A percentile compares a stretch with the other conserved stretches of the same genome.
phyloP scores from a whole-genome alignment of 139 green algal genomes.

The Chlorella sp. region DNA sequence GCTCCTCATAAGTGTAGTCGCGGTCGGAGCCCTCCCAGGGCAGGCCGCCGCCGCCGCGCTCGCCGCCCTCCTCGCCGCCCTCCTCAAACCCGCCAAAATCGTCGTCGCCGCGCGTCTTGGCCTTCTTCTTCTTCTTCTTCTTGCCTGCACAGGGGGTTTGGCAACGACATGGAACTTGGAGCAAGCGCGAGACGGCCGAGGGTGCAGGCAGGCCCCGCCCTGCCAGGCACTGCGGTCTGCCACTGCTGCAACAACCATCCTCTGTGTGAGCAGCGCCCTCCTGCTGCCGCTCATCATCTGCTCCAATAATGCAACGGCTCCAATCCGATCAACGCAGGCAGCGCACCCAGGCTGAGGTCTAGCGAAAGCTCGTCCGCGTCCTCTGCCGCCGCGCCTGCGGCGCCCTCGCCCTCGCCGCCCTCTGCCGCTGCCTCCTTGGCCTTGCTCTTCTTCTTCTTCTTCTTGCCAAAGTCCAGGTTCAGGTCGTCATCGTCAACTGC shows the following conservation, averaged over 20 bases:
- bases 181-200: too few relatives aligned
- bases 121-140: slow-evolving; percentile 54
- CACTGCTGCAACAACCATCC: too few relatives aligned
- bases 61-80: slow-evolving; percentile 24
- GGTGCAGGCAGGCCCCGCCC: too few relatives aligned
- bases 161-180: too few relatives aligned
- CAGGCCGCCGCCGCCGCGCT: slow-evolving; percentile 43
- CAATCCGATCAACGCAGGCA: too few relatives aligned
- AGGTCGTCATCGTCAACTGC: slow-evolving; percentile 43
- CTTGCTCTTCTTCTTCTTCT: slow-evolving; percentile 67
- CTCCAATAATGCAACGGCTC: too few relatives aligned
- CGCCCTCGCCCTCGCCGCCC: slow-evolving; percentile 13
- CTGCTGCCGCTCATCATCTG: too few relatives aligned
- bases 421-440: slow-evolving; percentile 13
- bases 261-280: too few relatives aligned
- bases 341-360: slow-evolving; percentile 29
- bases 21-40: slow-evolving; percentile 93
- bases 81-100: slow-evolving; percentile 49
- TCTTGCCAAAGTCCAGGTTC: slow-evolving; percentile 55
- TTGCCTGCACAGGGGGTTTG: too few relatives aligned
- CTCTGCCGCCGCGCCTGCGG: background rate
- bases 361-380: slow-evolving; percentile 43
- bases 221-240: too few relatives aligned
- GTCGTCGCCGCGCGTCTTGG: slow-evolving; percentile 25
- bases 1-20: slow-evolving; percentile 98